Evolutionary conservation across 1,284 basidiomycete species (phyloP).

Genomic region (Volvariella surrecta): DNA sequence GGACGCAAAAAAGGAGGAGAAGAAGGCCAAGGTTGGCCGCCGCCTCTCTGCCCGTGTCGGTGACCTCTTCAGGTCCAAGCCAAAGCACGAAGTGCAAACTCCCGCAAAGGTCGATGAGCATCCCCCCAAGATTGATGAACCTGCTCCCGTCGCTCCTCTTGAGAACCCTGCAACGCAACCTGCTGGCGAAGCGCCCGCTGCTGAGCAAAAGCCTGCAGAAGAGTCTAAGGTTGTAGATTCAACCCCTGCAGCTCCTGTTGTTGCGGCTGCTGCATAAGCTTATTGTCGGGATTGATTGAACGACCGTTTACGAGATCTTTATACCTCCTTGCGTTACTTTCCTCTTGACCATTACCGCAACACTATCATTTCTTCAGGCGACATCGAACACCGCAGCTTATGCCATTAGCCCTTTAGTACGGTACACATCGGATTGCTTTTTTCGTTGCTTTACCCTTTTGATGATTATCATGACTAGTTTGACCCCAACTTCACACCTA

Average conservation of each 20-base stretch:
- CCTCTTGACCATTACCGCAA: constrained; percentile 20
- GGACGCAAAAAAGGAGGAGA: constrained; percentile 31
- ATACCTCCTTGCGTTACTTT: constrained; percentile 26
- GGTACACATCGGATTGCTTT: constrained; percentile 56
- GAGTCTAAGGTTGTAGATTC: constrained; percentile 27
- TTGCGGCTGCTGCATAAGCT: constrained; percentile 45
- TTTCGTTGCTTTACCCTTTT: constrained; percentile 32
- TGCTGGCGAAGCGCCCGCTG: constrained; percentile 26
- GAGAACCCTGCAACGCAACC: constrained; percentile 58
- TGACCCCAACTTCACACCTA: constrained; percentile 37
- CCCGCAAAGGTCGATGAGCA: constrained; percentile 82
- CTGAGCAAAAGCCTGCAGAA: constrained; percentile 26
- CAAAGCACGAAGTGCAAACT: constrained; percentile 55
- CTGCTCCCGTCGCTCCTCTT: constrained; percentile 62
- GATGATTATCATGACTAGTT: constrained; percentile 48
- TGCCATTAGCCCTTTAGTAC: constrained; percentile 31
- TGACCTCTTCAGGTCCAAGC: constrained; percentile 75
- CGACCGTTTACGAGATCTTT: constrained; percentile 46
- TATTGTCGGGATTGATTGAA: constrained; percentile 26
- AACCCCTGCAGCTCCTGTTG: constrained; percentile 34
- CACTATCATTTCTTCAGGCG: constrained; percentile 27
- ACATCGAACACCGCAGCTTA: constrained; percentile 21
- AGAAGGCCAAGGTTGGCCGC: constrained; percentile 56
- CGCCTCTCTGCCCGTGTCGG: constrained; percentile 71
- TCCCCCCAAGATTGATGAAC: constrained; percentile 73